Evolutionary conservation across 805 yeast genomes (phyloP).

Genomic region (Schwanniomyces vanrijiae): DNA sequence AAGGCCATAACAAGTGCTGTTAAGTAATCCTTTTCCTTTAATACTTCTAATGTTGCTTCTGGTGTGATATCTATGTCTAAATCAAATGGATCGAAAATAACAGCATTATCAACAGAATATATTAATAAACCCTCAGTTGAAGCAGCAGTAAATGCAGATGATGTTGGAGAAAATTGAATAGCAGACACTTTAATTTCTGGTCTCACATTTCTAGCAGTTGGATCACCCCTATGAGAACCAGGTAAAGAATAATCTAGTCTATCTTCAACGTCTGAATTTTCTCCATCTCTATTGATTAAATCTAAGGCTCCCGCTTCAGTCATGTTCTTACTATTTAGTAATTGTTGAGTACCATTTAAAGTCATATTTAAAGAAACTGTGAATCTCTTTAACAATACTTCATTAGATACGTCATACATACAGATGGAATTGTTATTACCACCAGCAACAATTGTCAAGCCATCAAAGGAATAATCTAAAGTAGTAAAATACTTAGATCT

Average conservation of each 20-base stretch:
- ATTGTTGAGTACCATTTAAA: constrained; percentile 80
- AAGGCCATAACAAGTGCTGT: constrained; percentile 89
- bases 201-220: constrained; percentile 68
- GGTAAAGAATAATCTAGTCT: constrained; percentile 76
- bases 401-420: constrained; percentile 85
- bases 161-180: constrained; percentile 84
- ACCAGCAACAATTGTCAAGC: constrained; percentile 82
- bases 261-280: constrained; percentile 81
- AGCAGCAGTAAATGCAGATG: constrained; percentile 88
- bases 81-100: constrained; percentile 91
- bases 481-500: constrained; percentile 84
- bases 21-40: constrained; percentile 62
- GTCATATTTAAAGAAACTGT: constrained; percentile 88
- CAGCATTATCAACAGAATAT: constrained; percentile 72
- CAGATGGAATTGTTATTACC: constrained; percentile 92
- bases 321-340: constrained; percentile 76
- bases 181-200: constrained; percentile 84
- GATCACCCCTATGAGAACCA: constrained; percentile 79
- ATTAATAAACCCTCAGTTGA: constrained; percentile 90
- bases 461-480: constrained; percentile 85
- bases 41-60: constrained; percentile 60
- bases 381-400: constrained; percentile 79
- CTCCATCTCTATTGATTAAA: constrained; percentile 81
- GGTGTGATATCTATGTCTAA: constrained; percentile 92
- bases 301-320: constrained; percentile 79